Percentiles rank a stretch among this genome's conserved stretches.
phyloP scores from a whole-genome alignment of 176 grass and related monocot genomes.

The Zoysia japonica region DNA sequence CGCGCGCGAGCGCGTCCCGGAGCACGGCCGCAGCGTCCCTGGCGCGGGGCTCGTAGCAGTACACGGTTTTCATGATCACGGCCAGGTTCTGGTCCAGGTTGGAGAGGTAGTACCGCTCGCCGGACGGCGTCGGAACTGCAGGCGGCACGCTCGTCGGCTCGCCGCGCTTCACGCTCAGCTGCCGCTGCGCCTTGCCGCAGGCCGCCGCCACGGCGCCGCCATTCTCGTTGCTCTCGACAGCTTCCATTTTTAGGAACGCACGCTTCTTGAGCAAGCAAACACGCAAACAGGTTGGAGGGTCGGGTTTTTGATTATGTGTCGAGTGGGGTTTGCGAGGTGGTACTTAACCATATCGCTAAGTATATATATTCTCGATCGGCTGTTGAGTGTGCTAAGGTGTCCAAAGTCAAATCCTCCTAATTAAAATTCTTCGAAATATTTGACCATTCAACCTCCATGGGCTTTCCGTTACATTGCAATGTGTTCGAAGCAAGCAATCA shows the following conservation, averaged over 20 bases:
- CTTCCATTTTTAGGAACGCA: constrained; percentile 1
- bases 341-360: too few species aligned
- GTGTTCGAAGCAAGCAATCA: too few species aligned
- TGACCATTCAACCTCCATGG: too few species aligned
- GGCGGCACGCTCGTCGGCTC: constrained; percentile 60
- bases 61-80: constrained; percentile 81
- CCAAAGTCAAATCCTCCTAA: too few species aligned
- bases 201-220: neutral
- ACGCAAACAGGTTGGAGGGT: too few species aligned
- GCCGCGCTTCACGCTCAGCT: constrained; percentile 51
- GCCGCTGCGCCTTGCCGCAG: neutral
- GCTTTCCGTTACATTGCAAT: too few species aligned
- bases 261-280: too few species aligned
- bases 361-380: too few species aligned
- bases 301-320: neutral
- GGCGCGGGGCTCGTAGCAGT: constrained; percentile 62
- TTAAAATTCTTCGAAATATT: too few species aligned
- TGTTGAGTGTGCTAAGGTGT: too few species aligned
- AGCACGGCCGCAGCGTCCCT: constrained; percentile 46
- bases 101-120: constrained; percentile 80
- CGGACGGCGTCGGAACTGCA: constrained; percentile 57
- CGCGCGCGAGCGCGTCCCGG: constrained; percentile 64
- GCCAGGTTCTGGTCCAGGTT: constrained; percentile 99
- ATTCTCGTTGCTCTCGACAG: constrained; percentile 53
- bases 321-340: too few species aligned